phyloP scores from a whole-genome alignment of 805 yeast genomes.

The Nakazawaea ernobii region DNA sequence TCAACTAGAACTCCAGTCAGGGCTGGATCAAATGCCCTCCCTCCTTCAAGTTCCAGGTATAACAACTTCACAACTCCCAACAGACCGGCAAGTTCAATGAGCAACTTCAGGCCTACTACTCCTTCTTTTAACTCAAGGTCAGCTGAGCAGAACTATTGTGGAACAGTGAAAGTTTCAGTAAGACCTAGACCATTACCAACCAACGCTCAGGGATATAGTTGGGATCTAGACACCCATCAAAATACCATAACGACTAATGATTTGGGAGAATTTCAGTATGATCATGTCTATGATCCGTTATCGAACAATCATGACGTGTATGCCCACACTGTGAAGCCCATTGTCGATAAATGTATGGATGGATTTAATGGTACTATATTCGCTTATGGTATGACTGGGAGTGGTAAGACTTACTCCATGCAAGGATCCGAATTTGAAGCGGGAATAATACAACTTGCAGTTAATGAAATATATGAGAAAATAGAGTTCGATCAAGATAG shows the following conservation, averaged over 20 bases:
- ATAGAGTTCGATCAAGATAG: slow-evolving; percentile 24
- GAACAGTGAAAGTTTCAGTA: slow-evolving; percentile 70
- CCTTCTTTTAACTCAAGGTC: slow-evolving; percentile 6
- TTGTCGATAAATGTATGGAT: slow-evolving; percentile 49
- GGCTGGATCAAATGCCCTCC: background rate
- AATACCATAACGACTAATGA: slow-evolving; percentile 42
- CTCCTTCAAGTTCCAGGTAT: background rate
- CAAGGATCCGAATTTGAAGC: slow-evolving; percentile 58
- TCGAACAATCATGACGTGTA: slow-evolving; percentile 58
- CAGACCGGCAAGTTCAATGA: slow-evolving; percentile 14
- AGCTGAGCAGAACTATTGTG: slow-evolving; percentile 39
- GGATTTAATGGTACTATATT: slow-evolving; percentile 88
- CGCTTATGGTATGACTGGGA: slow-evolving; percentile 94
- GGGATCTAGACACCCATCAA: slow-evolving; percentile 35
- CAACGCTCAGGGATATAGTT: slow-evolving; percentile 23
- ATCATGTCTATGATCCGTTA: slow-evolving; percentile 65
- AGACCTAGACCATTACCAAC: slow-evolving; percentile 61
- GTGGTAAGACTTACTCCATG: slow-evolving; percentile 88
- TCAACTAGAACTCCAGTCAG: slow-evolving; percentile 9
- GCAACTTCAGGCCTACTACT: slow-evolving; percentile 12
- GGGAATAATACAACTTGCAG: slow-evolving; percentile 70
- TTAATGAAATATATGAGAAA: slow-evolving; percentile 50
- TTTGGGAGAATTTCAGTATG: slow-evolving; percentile 67
- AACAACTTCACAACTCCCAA: slow-evolving; percentile 8
- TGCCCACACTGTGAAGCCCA: slow-evolving; percentile 43